These are phyloP conservation scores for Fusarium austroafricanum DNA, from an alignment of 2,329 filamentous ascomycete genomes.

Conservation along the genomic window DNA sequence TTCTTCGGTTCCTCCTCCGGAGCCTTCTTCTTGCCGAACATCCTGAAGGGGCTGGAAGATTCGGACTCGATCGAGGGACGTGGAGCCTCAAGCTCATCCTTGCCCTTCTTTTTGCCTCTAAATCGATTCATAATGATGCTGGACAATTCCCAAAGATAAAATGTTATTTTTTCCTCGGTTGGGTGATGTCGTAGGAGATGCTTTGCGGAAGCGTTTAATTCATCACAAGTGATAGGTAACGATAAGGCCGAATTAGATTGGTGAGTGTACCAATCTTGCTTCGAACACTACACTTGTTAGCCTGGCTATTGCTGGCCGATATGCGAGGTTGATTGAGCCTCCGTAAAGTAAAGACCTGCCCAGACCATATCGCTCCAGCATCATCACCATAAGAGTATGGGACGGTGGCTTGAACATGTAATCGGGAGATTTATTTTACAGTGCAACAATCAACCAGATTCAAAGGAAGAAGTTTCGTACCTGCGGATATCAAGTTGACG, in stretches of 20 bases:
- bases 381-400: not conserved
- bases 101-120: constrained; percentile 76
- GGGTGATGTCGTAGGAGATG: not conserved
- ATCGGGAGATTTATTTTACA: not conserved
- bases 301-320: not conserved
- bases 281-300: constrained; percentile 28
- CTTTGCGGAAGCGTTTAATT: constrained; percentile 32
- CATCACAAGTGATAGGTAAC: constrained; percentile 29
- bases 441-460: not conserved
- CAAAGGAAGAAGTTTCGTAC: constrained; percentile 26
- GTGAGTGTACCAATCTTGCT: constrained; percentile 22
- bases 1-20: constrained; percentile 68
- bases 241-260: constrained; percentile 24
- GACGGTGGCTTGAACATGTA: not conserved
- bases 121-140: constrained; percentile 77
- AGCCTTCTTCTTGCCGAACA: constrained; percentile 68
- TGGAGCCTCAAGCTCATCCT: constrained; percentile 62
- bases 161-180: constrained; percentile 10
- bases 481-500: constrained; percentile 21
- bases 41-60: constrained; percentile 62
- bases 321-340: not conserved
- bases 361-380: not conserved
- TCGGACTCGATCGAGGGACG: constrained; percentile 68
- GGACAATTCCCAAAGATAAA: constrained; percentile 2
- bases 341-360: not conserved